Evolutionary conservation across 2,329 filamentous ascomycete genomes (phyloP).

Genomic region (Chalaropsis thielavioides): DNA sequence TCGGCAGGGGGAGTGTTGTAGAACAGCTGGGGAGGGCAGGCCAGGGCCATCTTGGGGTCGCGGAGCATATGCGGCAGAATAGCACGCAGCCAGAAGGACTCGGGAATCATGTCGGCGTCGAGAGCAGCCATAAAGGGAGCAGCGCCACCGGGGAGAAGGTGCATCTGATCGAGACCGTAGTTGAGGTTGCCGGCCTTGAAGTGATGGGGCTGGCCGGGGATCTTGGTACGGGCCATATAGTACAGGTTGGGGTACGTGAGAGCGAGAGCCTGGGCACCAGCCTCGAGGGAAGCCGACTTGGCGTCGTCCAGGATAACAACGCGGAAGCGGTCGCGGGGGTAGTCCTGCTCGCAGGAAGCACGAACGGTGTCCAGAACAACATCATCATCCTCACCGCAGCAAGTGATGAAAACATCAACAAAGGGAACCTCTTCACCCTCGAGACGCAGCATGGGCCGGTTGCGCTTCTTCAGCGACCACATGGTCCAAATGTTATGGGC

Average conservation of each 20-base stretch:
- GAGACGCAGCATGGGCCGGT: constrained; percentile 39
- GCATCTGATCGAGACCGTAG: constrained; percentile 39
- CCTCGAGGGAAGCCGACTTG: constrained; percentile 30
- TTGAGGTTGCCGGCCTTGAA: constrained; percentile 54
- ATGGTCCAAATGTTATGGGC: constrained; percentile 46
- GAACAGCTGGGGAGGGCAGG: constrained; percentile 47
- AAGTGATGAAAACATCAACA: constrained; percentile 43
- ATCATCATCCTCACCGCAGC: constrained; percentile 42
- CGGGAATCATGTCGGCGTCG: constrained; percentile 55
- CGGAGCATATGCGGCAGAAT: constrained; percentile 44
- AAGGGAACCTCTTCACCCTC: constrained; percentile 35
- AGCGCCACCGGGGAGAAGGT: constrained; percentile 39
- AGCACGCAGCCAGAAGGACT: constrained; percentile 44
- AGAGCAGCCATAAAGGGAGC: constrained; percentile 46
- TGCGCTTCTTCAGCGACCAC: constrained; percentile 40
- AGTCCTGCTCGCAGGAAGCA: constrained; percentile 41
- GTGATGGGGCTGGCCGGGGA: constrained; percentile 36
- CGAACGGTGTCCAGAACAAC: constrained; percentile 42
- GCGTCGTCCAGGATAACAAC: constrained; percentile 44
- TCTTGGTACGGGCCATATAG: constrained; percentile 39
- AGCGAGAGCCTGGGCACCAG: constrained; percentile 27
- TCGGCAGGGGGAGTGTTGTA: constrained; percentile 47
- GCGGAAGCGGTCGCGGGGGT: constrained; percentile 37
- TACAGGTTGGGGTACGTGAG: constrained; percentile 34
- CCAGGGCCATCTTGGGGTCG: constrained; percentile 42